Conservation (phyloP, 2,329 filamentous ascomycete species). For the Penicillium decumbens region DNA sequence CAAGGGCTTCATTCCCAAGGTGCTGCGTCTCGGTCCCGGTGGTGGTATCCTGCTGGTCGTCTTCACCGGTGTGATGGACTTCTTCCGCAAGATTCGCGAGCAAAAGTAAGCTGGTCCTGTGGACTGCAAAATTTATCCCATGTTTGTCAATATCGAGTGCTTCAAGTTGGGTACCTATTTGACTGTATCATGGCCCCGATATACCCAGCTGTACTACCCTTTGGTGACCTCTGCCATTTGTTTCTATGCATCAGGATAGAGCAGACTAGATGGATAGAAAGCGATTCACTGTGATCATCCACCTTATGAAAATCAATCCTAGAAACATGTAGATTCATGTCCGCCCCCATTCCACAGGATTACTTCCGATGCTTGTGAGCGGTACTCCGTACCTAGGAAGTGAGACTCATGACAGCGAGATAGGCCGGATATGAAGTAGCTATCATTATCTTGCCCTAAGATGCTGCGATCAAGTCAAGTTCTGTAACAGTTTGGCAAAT, state of each 20-base stretch:
- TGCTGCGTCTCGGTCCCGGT: conserved; percentile 68
- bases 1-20: conserved; percentile 97
- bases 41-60: conserved; percentile 56
- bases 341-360: too few relatives aligned
- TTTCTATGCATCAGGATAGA: conserved; percentile 11
- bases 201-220: conserved; percentile 6
- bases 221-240: conserved; percentile 1
- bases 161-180: background rate
- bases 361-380: background rate
- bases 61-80: conserved; percentile 59
- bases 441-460: too few relatives aligned
- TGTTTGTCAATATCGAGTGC: background rate
- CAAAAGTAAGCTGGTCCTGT: conserved; percentile 6
- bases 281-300: background rate
- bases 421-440: too few relatives aligned
- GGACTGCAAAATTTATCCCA: conserved; percentile 2
- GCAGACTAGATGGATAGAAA: conserved; percentile 15
- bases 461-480: too few relatives aligned
- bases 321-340: too few relatives aligned
- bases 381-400: too few relatives aligned
- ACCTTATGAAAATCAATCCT: background rate
- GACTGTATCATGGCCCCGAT: conserved; percentile 7
- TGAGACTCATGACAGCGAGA: too few relatives aligned
- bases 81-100: conserved; percentile 69
- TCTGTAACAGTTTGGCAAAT: too few relatives aligned